Evolutionary conservation across 2,329 filamentous ascomycete genomes (phyloP).

Genomic region (Aureobasidium zeae): DNA sequence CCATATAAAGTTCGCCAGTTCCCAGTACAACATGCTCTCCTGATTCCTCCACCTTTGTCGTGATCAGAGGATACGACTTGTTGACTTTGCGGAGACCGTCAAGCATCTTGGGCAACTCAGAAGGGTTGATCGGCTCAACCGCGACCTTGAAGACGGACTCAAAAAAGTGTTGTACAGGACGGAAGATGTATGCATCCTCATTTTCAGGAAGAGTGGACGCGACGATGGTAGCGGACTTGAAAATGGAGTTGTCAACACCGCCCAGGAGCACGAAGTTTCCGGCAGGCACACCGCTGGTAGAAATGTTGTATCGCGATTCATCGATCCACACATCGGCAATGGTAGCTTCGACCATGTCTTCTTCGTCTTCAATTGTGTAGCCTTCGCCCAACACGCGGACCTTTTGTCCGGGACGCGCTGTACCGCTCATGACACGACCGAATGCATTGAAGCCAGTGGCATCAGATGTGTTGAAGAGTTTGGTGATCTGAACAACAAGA

Average conservation of each 20-base stretch:
- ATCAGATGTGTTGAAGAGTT: conserved; percentile 82
- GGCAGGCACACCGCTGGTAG: conserved; percentile 83
- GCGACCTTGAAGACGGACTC: conserved; percentile 97
- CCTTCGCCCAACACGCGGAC: conserved; percentile 90
- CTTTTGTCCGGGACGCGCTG: conserved; percentile 67
- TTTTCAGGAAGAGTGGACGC: conserved; percentile 70
- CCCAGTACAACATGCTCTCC: conserved; percentile 93
- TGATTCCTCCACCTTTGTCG: conserved; percentile 95
- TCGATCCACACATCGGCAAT: conserved; percentile 82
- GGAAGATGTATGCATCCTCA: conserved; percentile 93
- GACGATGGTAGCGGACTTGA: conserved; percentile 91
- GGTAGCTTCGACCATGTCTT: conserved; percentile 86
- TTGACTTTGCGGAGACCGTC: conserved; percentile 94
- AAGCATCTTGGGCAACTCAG: conserved; percentile 96
- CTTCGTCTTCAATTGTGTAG: conserved; percentile 93
- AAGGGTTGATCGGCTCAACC: conserved; percentile 95
- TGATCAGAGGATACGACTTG: conserved; percentile 92
- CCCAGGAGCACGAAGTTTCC: conserved; percentile 88
- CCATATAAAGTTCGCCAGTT: conserved; percentile 98
- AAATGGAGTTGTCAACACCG: conserved; percentile 93
- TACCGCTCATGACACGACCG: conserved; percentile 86
- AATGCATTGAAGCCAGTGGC: conserved; percentile 87
- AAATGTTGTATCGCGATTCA: conserved; percentile 86
- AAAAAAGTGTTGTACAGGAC: conserved; percentile 85
- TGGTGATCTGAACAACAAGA: conserved; percentile 83